Percentiles rank a stretch among this genome's conserved stretches.
These are phyloP conservation scores for Cicer bijugum DNA, from an alignment of 306 rosid species.

Conservation along the genomic window DNA sequence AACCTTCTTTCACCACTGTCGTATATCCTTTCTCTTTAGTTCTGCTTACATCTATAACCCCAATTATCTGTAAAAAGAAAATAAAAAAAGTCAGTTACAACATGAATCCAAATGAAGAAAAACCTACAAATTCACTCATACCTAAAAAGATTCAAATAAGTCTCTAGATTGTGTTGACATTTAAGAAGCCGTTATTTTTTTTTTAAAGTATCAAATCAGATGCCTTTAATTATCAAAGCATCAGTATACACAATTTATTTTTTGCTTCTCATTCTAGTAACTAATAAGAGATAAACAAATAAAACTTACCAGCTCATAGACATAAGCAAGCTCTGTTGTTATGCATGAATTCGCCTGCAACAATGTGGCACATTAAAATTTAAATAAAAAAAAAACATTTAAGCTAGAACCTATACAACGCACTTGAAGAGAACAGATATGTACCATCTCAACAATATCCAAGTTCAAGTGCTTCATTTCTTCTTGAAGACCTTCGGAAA, in stretches of 20 bases:
- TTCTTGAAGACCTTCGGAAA: slow-evolving; percentile 83
- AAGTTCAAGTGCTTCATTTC: slow-evolving; percentile 66
- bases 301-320: slow-evolving; percentile 80
- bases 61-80: slow-evolving; percentile 67
- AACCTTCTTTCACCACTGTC: slow-evolving; percentile 90
- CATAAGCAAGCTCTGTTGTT: slow-evolving; percentile 86
- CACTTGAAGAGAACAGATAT: slow-evolving; percentile 39
- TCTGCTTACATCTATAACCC: slow-evolving; percentile 86
- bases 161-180: slow-evolving; percentile 9
- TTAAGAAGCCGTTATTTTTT: neutral
- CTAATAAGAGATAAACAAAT: slow-evolving; percentile 35
- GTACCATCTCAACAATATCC: slow-evolving; percentile 83
- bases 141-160: slow-evolving; percentile 34
- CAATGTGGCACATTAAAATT: slow-evolving; percentile 21
- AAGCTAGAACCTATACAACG: slow-evolving; percentile 42
- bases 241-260: neutral
- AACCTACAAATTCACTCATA: neutral
- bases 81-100: slow-evolving; percentile 10
- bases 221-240: slow-evolving; percentile 33
- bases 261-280: slow-evolving; percentile 9
- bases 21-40: slow-evolving; percentile 87
- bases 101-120: slow-evolving; percentile 35
- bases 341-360: slow-evolving; percentile 81
- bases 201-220: neutral
- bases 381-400: slow-evolving; percentile 17